Evolutionary conservation across 371 early-diverging fungal genomes (phyloP), one percentile per base, ranked within the genome.

Genomic region (Chytridium lagenaria): DNA sequence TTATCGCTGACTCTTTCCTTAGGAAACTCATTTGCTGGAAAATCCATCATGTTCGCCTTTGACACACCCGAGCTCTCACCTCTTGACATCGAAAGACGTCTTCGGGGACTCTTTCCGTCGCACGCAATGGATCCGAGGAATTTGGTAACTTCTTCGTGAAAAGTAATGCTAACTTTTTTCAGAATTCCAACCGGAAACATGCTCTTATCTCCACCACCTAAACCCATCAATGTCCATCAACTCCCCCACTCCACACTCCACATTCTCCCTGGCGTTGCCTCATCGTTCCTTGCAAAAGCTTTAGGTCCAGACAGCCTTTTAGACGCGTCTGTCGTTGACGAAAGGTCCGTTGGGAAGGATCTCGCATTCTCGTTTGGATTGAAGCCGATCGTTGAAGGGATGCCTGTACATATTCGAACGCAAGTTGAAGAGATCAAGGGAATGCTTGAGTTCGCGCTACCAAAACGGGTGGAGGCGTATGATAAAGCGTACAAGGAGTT

Each of bases 241-340:
- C 69, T 76, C 16, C 76, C 76, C 15, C 72, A 76, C 44, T 72
- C 71, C 12, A 61, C 69, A 10, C 59, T 76, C 7, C 76, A 76
- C 49, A 36, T 76, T 36, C 69, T 71, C n/a, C 61, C 72, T 2
- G 30, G 26, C 38, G 23, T 51, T 0, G 15, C 23, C 37, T 26
- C 64, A 16, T 57, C 34, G 3, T 70, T 75, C 38, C n/a, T 66
- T 28, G 19, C 75, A 37, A 50, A 52, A 0, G 30, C 36, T 12
- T 59, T 75, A 10, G 37, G 66, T 19, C 30, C 57, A 15, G 75
- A 75, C 5, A 49, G 31, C 23, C 38, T 75, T 31, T 30, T 75
- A 12, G 26, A 30, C 5, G 19, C 36, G 22, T 39, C 22, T 2
- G 61, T 55, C 12, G 15, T 50, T 31, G 68, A 68, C 28, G 70